Evolutionary conservation across 2,329 filamentous ascomycete genomes (phyloP), one percentile per base, ranked within the genome.

Genomic region (Herpotrichia juniperi): DNA sequence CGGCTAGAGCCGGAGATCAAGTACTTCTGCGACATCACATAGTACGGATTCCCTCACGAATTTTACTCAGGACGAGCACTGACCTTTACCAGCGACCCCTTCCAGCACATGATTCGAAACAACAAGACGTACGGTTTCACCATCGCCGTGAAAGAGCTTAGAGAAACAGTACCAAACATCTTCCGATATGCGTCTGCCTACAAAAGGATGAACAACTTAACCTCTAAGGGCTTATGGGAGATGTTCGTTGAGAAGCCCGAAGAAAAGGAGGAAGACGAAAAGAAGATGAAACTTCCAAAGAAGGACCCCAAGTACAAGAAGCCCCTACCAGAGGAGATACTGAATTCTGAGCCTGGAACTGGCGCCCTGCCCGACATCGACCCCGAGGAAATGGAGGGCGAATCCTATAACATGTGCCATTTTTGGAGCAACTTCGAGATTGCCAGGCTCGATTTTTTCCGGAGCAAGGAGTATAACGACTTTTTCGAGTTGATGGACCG

Each of bases 341-440:
- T 94, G 19, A 86, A 87, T 62, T 87, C 85, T 44, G 89, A 96
- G 55, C 87, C 90, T 21, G 86, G 85, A 31, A 82, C 83, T 48
- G 86, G 87, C 57, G 83, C 83, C 28, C 77, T 91, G n/a, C 87
- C 88, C 25, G 87, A 94, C 35, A 89, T 97, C 50, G 91, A 97
- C 68, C 87, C 89, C 0, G 93, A 97, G 69, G 85, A 87, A 35
- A 99, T 99, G 94, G 93, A 97, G 72, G 91, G 92, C 58, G 94
- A 99, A 74, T 90, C 87, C 66, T 99, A 99, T 82, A 99, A 99
- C 79, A 99, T 99, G 94, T 99, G 94, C 74, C 94, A 99, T 80
- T 99, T 97, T 81, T 99, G 94, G 94, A 96, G 92, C 74, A 99
- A 99, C 75, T 99, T 99, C 63, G 94, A 99, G 76, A 99, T 99